Percentiles rank a stretch among this genome's conserved stretches.
phyloP scores from a whole-genome alignment of 129 eudicot species.

The Lactuca sativa region DNA sequence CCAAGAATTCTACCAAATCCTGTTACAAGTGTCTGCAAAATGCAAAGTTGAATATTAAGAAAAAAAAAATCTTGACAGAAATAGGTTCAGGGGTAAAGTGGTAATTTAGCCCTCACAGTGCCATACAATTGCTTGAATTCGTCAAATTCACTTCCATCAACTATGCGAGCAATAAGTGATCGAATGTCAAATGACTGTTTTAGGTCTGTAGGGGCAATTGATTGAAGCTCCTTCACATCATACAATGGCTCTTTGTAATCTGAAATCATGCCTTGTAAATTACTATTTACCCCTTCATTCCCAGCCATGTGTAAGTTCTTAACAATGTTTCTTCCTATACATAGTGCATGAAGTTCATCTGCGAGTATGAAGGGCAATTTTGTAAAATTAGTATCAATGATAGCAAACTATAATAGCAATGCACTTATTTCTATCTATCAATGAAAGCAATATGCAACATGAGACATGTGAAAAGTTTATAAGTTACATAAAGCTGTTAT shows the following conservation, averaged over 20 bases:
- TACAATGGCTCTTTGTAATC: slow-evolving; percentile 79
- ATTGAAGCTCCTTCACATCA: slow-evolving; percentile 76
- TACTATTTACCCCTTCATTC: slow-evolving; percentile 31
- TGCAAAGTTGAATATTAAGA: not conserved
- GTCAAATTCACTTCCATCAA: slow-evolving; percentile 95
- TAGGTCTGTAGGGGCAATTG: slow-evolving; percentile 83
- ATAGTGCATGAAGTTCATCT: slow-evolving; percentile 95
- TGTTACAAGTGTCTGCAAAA: slow-evolving; percentile 88
- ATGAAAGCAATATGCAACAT: too few species aligned
- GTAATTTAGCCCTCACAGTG: slow-evolving; percentile 76
- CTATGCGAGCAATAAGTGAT: slow-evolving; percentile 84
- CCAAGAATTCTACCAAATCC: slow-evolving; percentile 91
- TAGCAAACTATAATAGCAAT: not conserved
- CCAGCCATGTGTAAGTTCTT: slow-evolving; percentile 94
- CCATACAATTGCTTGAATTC: slow-evolving; percentile 99
- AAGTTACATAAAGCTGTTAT: too few species aligned
- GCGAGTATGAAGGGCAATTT: slow-evolving; percentile 28
- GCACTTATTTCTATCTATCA: too few species aligned
- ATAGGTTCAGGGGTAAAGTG: slow-evolving; percentile 30
- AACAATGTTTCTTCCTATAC: slow-evolving; percentile 85
- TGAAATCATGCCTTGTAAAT: slow-evolving; percentile 23
- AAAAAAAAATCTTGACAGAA: not conserved
- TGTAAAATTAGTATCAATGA: not conserved
- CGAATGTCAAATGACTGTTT: slow-evolving; percentile 91
- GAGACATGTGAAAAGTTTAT: too few species aligned